phyloP scores from a whole-genome alignment of 768 basidiomycete genomes.

The Leccinum boreale region DNA sequence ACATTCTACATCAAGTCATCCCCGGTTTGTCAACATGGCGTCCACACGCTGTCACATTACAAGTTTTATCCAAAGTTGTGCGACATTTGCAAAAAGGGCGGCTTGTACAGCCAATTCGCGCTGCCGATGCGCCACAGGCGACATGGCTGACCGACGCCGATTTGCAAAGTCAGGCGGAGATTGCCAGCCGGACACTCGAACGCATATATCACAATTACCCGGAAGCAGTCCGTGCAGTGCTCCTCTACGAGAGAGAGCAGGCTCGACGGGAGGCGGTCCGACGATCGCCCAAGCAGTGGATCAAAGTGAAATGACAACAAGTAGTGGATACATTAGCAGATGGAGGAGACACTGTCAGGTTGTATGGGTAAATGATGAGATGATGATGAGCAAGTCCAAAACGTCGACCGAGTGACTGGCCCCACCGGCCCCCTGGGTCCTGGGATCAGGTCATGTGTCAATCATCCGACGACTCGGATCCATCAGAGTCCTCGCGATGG shows the following conservation, averaged over 20 bases:
- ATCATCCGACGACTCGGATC: conserved; percentile 69
- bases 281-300: conserved; percentile 20
- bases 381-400: conserved; percentile 9
- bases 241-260: conserved; percentile 34
- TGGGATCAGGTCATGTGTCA: conserved; percentile 32
- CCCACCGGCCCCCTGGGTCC: neutral
- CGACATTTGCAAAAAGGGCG: conserved; percentile 49
- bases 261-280: conserved; percentile 20
- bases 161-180: conserved; percentile 22
- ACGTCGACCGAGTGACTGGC: conserved; percentile 1
- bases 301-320: conserved; percentile 9
- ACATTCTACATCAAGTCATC: conserved; percentile 58
- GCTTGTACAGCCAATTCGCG: conserved; percentile 41
- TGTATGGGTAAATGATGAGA: conserved; percentile 23
- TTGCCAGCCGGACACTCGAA: conserved; percentile 41
- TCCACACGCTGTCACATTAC: conserved; percentile 52
- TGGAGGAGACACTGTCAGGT: conserved; percentile 18
- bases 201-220: conserved; percentile 53
- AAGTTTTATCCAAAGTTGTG: conserved; percentile 45
- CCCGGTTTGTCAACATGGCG: conserved; percentile 66
- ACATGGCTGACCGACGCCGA: conserved; percentile 16
- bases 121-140: conserved; percentile 20
- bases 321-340: conserved; percentile 26
- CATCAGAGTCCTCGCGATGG: conserved; percentile 58
- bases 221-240: conserved; percentile 34